These are phyloP conservation scores for Carallia brachiata DNA, from an alignment of 345 rosid species.

Conservation along the genomic window DNA sequence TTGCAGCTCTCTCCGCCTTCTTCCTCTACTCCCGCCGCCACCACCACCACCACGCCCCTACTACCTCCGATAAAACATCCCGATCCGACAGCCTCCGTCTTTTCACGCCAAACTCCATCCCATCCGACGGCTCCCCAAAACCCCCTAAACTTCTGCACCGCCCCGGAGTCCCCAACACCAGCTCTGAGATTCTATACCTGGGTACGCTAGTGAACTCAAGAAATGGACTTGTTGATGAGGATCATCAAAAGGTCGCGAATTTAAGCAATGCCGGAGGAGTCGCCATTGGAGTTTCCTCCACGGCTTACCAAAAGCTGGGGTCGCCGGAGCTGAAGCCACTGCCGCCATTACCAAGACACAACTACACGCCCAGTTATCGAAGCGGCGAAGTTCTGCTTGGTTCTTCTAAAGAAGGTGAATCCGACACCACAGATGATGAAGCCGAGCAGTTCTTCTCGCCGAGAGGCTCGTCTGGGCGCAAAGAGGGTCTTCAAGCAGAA, in stretches of 20 bases:
- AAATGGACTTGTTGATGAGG: slow-evolving; percentile 21
- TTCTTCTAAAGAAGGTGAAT: slow-evolving; percentile 30
- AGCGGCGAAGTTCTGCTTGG: slow-evolving; percentile 41
- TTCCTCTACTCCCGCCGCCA: slow-evolving; percentile 46
- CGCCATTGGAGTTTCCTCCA: slow-evolving; percentile 44
- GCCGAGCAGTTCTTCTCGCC: slow-evolving; percentile 70
- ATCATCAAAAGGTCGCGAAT: slow-evolving; percentile 24
- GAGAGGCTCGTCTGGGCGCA: slow-evolving; percentile 65
- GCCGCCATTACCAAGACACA: slow-evolving; percentile 69
- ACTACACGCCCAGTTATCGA: slow-evolving; percentile 36
- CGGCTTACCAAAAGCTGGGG: slow-evolving; percentile 53
- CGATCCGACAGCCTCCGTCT: slow-evolving; percentile 58
- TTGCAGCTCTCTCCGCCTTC: slow-evolving; percentile 40
- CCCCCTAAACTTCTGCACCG: slow-evolving; percentile 20
- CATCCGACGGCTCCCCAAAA: slow-evolving; percentile 52
- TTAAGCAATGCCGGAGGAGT: slow-evolving; percentile 38
- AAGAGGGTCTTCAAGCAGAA: slow-evolving; percentile 36
- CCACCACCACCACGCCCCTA: slow-evolving; percentile 21
- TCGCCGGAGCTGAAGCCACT: slow-evolving; percentile 94
- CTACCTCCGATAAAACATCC: slow-evolving; percentile 39
- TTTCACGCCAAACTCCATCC: slow-evolving; percentile 59
- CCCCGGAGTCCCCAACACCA: slow-evolving; percentile 36
- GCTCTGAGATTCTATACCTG: slow-evolving; percentile 83
- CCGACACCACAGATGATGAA: slow-evolving; percentile 50
- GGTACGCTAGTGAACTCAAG: slow-evolving; percentile 67